These are phyloP conservation scores for Aspergillus brasiliensis DNA, from an alignment of 2,329 filamentous ascomycete genomes.

Conservation along the genomic window DNA sequence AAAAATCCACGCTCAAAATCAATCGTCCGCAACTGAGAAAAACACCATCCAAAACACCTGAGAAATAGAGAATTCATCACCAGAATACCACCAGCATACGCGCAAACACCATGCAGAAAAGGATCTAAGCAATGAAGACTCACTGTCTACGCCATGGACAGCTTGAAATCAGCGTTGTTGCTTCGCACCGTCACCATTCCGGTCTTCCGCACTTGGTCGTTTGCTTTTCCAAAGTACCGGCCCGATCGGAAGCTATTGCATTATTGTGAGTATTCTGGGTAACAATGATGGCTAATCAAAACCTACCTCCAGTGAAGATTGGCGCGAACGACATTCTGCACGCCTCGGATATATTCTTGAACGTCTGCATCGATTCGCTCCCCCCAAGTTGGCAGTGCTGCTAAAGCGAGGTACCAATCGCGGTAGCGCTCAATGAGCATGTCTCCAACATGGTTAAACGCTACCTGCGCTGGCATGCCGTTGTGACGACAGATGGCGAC, in stretches of 20 bases:
- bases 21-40: neutral
- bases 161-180: constrained; percentile 12
- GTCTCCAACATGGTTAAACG: constrained; percentile 24
- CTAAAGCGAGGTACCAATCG: constrained; percentile 27
- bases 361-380: constrained; percentile 26
- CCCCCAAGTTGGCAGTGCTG: constrained; percentile 26
- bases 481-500: constrained; percentile 22
- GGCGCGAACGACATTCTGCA: constrained; percentile 24
- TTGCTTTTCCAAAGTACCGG: constrained; percentile 24
- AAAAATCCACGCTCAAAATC: neutral
- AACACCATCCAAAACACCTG: neutral
- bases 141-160: constrained; percentile 3
- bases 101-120: neutral
- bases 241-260: constrained; percentile 22
- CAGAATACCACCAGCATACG: neutral
- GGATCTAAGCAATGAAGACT: neutral
- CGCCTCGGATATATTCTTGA: constrained; percentile 26
- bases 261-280: neutral
- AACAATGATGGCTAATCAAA: neutral
- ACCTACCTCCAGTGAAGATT: constrained; percentile 30
- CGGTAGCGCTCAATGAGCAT: constrained; percentile 25
- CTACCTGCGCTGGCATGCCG: constrained; percentile 24
- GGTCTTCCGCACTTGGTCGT: constrained; percentile 14
- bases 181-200: constrained; percentile 13
- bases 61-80: neutral